Percentiles rank a stretch among this genome's conserved stretches.
Evolutionary conservation across 352 stramenopile genomes (phyloP).

Genomic region (Pythium phragmiticola): DNA sequence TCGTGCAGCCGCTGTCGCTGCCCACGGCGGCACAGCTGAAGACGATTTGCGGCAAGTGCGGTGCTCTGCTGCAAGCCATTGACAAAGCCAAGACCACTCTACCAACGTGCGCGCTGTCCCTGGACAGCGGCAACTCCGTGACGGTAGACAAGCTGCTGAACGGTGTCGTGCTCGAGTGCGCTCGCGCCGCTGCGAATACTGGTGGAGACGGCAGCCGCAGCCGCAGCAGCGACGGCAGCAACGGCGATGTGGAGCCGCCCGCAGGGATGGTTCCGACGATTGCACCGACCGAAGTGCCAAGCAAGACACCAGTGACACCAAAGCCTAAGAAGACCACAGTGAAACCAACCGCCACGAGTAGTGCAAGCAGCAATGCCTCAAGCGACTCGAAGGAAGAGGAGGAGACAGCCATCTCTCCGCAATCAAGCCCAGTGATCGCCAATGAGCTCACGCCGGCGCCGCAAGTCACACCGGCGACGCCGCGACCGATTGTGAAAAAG

Average conservation of each 20-base stretch:
- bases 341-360: background rate
- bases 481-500: background rate
- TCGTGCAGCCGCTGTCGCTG: constrained; percentile 22
- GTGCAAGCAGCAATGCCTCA: background rate
- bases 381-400: background rate
- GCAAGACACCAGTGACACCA: background rate
- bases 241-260: background rate
- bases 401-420: background rate
- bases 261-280: constrained; percentile 7
- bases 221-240: background rate
- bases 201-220: background rate
- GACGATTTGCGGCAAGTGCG: constrained; percentile 21
- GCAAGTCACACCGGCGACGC: background rate
- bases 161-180: constrained; percentile 17
- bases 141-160: constrained; percentile 19
- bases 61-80: constrained; percentile 9
- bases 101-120: constrained; percentile 14
- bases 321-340: background rate
- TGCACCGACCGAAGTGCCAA: background rate
- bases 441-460: background rate
- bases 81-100: constrained; percentile 1
- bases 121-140: constrained; percentile 23
- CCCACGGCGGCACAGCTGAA: constrained; percentile 18
- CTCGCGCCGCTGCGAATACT: background rate
- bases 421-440: background rate